These are phyloP conservation scores for Naganishia sp. DNA, from an alignment of 1,284 basidiomycete species.

Conservation along the genomic window DNA sequence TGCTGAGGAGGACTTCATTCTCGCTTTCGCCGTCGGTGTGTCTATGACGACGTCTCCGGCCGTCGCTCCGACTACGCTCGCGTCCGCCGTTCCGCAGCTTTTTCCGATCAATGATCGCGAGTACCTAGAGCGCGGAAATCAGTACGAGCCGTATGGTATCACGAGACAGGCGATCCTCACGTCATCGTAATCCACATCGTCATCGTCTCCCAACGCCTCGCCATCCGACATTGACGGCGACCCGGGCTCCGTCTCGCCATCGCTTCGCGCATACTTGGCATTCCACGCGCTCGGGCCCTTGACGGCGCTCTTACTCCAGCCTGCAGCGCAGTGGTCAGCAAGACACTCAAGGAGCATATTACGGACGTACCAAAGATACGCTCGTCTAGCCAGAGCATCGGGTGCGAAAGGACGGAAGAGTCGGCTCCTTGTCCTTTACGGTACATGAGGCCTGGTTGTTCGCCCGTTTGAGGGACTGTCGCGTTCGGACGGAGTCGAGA, in stretches of 20 bases:
- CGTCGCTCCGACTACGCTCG: conserved; percentile 16
- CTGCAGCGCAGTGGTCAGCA: conserved; percentile 19
- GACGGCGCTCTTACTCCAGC: conserved; percentile 49
- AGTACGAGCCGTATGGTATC: neutral
- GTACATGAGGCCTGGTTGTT: conserved; percentile 40
- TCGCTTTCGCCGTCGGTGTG: conserved; percentile 32
- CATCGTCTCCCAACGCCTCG: conserved; percentile 51
- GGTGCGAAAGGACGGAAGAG: conserved; percentile 51
- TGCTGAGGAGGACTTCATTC: conserved; percentile 44
- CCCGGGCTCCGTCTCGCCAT: conserved; percentile 43
- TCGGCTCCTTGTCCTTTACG: conserved; percentile 44
- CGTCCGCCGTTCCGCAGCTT: conserved; percentile 30
- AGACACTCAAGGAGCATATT: neutral
- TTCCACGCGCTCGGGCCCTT: conserved; percentile 48
- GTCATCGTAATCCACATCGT: conserved; percentile 58
- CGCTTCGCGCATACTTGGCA: conserved; percentile 41
- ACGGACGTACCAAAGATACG: conserved; percentile 50
- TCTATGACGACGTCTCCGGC: conserved; percentile 35
- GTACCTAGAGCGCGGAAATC: conserved; percentile 36
- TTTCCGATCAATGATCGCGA: conserved; percentile 50
- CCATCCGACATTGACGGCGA: conserved; percentile 52
- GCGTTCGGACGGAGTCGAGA: conserved; percentile 80
- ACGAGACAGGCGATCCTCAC: conserved; percentile 37
- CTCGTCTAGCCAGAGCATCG: conserved; percentile 54
- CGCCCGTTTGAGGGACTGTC: conserved; percentile 69